Percentiles rank a stretch among this genome's conserved stretches.
Conservation (phyloP, 139 green algal species). For the Bryopsis sp. region DNA sequence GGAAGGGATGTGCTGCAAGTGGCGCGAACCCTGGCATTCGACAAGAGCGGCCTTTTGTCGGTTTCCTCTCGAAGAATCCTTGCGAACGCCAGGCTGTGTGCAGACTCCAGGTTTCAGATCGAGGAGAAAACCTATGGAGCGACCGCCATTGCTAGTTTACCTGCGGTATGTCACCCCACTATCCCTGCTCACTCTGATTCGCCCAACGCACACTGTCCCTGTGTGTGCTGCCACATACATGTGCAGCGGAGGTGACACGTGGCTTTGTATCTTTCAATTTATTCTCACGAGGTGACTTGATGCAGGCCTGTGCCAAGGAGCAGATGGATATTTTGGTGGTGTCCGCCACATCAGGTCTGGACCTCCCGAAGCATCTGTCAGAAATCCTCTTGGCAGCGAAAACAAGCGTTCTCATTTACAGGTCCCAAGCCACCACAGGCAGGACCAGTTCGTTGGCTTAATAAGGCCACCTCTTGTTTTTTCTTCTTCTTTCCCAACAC, state of each 20-base stretch:
- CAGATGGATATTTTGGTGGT: not conserved
- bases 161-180: not conserved
- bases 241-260: too few relatives aligned
- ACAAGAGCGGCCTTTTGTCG: not conserved
- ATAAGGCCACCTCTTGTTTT: too few relatives aligned
- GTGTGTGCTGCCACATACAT: too few relatives aligned
- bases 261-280: too few relatives aligned
- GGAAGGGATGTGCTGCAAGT: not conserved
- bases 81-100: constrained; percentile 4
- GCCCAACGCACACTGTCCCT: too few relatives aligned
- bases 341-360: not conserved
- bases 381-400: not conserved
- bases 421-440: not conserved
- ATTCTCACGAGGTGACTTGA: too few relatives aligned
- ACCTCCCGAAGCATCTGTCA: not conserved
- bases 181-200: too few relatives aligned
- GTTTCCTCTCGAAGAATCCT: not conserved
- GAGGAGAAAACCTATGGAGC: not conserved
- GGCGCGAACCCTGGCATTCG: not conserved
- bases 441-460: too few relatives aligned
- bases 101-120: not conserved
- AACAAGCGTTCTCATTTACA: not conserved
- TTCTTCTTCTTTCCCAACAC: too few relatives aligned
- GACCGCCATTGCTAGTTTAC: not conserved
- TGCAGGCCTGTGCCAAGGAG: not conserved